These are phyloP conservation scores for Malus asiatica DNA, from an alignment of 306 rosid genomes.

Conservation along the genomic window DNA sequence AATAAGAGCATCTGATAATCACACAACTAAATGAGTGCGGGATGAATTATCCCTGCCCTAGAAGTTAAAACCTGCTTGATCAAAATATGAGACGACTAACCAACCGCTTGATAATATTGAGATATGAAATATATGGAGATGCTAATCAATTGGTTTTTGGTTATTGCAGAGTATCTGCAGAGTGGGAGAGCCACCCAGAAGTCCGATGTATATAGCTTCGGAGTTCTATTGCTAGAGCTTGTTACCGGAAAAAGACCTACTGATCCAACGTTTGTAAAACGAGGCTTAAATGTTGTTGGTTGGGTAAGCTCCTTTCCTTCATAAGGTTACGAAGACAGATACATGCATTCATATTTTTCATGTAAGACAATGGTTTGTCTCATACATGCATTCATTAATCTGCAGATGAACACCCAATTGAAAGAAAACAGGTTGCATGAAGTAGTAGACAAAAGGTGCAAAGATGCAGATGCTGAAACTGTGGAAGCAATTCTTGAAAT, in stretches of 20 bases:
- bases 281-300: constrained; percentile 90
- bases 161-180: constrained; percentile 71
- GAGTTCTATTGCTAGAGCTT: constrained; percentile 91
- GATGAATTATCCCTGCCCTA: not conserved
- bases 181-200: constrained; percentile 93
- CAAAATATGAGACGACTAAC: not conserved
- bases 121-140: not conserved
- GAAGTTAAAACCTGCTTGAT: not conserved
- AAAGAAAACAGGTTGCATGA: constrained; percentile 68
- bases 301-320: constrained; percentile 61
- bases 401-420: constrained; percentile 69
- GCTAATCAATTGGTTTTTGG: not conserved
- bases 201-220: constrained; percentile 94
- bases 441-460: constrained; percentile 67
- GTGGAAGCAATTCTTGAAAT: constrained; percentile 70
- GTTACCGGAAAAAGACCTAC: constrained; percentile 98
- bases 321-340: not conserved
- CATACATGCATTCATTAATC: not conserved
- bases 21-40: not conserved
- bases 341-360: not conserved
- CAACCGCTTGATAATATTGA: not conserved
- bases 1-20: too few species aligned
- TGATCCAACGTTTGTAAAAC: constrained; percentile 72
- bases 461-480: constrained; percentile 54
- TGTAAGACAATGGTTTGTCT: not conserved